Evolutionary conservation across 2,329 filamentous ascomycete species (phyloP), one percentile per base, ranked within the genome.

Genomic region (Acephala macrosclerotiorum): DNA sequence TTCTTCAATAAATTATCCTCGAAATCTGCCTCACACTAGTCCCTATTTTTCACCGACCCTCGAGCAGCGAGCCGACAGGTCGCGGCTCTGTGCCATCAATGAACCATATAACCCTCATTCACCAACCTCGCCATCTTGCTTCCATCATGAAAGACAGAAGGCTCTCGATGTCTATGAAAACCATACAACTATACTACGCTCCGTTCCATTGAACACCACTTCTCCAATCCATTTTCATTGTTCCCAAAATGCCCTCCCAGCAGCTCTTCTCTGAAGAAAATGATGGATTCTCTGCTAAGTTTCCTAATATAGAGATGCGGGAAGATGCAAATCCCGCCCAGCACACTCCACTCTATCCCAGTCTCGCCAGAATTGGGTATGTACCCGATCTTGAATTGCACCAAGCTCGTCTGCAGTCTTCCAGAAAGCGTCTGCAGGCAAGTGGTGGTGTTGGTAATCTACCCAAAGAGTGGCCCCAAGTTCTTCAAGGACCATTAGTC

Each of bases 291-390:
- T 18, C 8, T n/a, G 18, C 33, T 14, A 58, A 42, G 22, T n/a
- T 40, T 7, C 33, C 38, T 18, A 58, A 58, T 36, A 25, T 40
- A 22, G 36, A 58, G 56, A 29, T 40, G 56, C 56, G 40, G 56
- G 56, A 58, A 42, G 56, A 58, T 22, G 56, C 40, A 14, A 36
- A 42, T 42, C 56, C 56, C n/a, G 56, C 36, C 29, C 56, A 58
- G 56, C 56, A 58, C 56, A 38, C 56, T 42, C 56, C 56, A 42
- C 56, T 58, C 20, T 58, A 58, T 58, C 56, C 56, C 36, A 58
- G 56, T 26, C 36, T 58, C 33, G 33, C n/a, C 33, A 40, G 56
- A 40, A 58, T 58, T 58, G 56, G 56, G 56, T 58, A 58, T 22
- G 56, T 58, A 12, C 56, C 56, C 20, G 35, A 58, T 58, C 36